Percentiles rank a stretch among this genome's conserved stretches.
phyloP scores from a whole-genome alignment of 768 basidiomycete species.

The Suillus weaverae region DNA sequence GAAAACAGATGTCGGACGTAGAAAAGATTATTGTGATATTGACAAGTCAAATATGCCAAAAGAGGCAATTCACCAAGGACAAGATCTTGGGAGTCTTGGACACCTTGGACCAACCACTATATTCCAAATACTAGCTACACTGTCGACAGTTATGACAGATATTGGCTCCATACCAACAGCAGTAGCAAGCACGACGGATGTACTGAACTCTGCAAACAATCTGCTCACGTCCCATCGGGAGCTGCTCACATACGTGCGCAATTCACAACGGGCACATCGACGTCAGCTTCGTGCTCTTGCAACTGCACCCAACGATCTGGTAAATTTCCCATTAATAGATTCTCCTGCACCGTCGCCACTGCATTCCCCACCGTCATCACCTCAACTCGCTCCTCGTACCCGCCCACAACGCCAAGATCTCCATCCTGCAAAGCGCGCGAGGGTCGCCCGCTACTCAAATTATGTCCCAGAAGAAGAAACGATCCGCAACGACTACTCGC shows the following conservation, averaged over 20 bases:
- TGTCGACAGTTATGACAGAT: neutral
- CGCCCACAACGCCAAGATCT: conserved; percentile 48
- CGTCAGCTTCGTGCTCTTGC: conserved; percentile 55
- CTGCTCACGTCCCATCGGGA: conserved; percentile 62
- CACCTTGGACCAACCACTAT: neutral
- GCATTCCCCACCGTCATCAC: conserved; percentile 51
- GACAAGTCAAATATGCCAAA: neutral
- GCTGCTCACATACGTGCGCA: conserved; percentile 56
- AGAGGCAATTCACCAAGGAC: neutral
- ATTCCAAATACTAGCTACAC: neutral
- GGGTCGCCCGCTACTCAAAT: conserved; percentile 69
- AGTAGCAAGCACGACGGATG: conserved; percentile 40
- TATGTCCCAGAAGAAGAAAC: conserved; percentile 95
- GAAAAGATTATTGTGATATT: neutral
- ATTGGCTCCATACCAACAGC: conserved; percentile 12
- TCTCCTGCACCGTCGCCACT: conserved; percentile 54
- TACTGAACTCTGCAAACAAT: conserved; percentile 62
- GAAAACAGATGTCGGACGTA: neutral
- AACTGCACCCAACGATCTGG: conserved; percentile 54
- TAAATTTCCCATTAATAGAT: conserved; percentile 58
- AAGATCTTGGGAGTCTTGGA: neutral
- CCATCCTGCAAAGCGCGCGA: conserved; percentile 73
- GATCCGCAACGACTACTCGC: conserved; percentile 92
- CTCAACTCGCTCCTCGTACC: conserved; percentile 34
- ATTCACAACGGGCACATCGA: conserved; percentile 56